Conservation (phyloP, 2,329 filamentous ascomycete species). For the Calonectria hongkongensis region DNA sequence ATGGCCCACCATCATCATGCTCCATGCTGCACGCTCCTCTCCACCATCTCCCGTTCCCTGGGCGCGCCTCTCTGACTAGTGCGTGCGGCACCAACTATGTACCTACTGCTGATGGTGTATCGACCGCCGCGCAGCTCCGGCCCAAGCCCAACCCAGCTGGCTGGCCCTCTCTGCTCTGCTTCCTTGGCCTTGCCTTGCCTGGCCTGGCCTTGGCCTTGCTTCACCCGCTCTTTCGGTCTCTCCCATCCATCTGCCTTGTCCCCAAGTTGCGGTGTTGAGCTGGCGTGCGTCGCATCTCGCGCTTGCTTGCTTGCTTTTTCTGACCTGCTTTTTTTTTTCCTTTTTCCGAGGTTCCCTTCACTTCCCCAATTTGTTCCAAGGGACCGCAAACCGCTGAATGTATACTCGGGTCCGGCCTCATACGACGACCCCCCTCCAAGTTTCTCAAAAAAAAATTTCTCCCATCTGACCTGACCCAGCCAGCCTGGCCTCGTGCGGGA, state of each 20-base stretch:
- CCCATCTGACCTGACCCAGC: conserved; percentile 31
- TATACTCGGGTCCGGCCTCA: conserved; percentile 30
- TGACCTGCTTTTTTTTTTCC: conserved; percentile 29
- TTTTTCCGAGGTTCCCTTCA: conserved; percentile 33
- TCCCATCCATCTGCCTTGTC: conserved; percentile 23
- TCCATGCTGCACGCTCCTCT: conserved; percentile 31
- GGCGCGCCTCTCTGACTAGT: conserved; percentile 10
- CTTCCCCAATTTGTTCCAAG: conserved; percentile 28
- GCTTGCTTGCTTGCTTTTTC: conserved; percentile 47
- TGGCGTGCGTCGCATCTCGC: conserved; percentile 52
- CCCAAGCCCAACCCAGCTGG: conserved; percentile 31
- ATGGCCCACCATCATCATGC: conserved; percentile 16
- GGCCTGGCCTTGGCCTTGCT: conserved; percentile 38
- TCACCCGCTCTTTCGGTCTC: conserved; percentile 40
- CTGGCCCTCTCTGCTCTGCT: conserved; percentile 1
- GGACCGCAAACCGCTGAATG: conserved; percentile 14
- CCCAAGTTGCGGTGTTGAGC: conserved; percentile 52
- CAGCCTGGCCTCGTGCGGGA: conserved; percentile 40
- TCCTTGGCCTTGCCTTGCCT: conserved; percentile 19
- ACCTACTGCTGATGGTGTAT: conserved; percentile 28
- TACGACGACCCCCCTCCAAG: conserved; percentile 39
- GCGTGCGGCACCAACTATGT: conserved; percentile 20
- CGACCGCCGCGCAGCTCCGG: conserved; percentile 38
- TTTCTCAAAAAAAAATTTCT: conserved; percentile 12
- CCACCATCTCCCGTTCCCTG: conserved; percentile 27